Conservation (phyloP, 805 yeast genomes). For the Yarrowia sp. region DNA sequence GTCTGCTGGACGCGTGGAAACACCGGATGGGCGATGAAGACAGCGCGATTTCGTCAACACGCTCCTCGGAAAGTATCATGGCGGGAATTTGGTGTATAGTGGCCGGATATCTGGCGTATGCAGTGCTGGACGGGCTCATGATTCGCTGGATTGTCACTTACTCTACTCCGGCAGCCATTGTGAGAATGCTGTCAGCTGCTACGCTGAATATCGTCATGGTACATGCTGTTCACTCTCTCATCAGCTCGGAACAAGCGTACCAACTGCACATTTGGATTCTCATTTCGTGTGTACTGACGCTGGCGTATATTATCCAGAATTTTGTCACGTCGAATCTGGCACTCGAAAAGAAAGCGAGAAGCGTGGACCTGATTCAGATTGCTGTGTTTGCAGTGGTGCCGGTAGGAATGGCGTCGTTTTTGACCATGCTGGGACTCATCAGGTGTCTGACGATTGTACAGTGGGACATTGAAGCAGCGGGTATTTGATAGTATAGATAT, state of each 20-base stretch:
- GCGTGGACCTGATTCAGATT: constrained; percentile 82
- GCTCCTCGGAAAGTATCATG: constrained; percentile 73
- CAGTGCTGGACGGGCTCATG: constrained; percentile 84
- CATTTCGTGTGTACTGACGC: constrained; percentile 79
- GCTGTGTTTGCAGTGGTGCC: constrained; percentile 98
- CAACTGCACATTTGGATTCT: constrained; percentile 88
- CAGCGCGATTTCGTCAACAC: constrained; percentile 52
- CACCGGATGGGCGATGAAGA: constrained; percentile 34
- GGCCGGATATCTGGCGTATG: constrained; percentile 76
- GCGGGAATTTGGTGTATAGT: constrained; percentile 94
- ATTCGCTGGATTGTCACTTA: constrained; percentile 89
- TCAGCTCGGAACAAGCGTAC: constrained; percentile 69
- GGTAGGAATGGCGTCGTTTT: constrained; percentile 87
- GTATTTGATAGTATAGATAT: constrained; percentile 9
- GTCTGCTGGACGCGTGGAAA: constrained; percentile 40
- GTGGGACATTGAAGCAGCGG: constrained; percentile 46
- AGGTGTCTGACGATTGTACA: constrained; percentile 73
- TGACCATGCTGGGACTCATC: constrained; percentile 83
- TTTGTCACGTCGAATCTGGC: constrained; percentile 70
- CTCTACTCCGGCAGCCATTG: constrained; percentile 81
- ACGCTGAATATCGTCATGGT: constrained; percentile 68
- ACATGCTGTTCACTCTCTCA: constrained; percentile 61
- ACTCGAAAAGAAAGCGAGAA: constrained; percentile 50
- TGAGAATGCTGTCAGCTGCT: constrained; percentile 81
- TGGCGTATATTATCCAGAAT: constrained; percentile 78